A percentile compares a stretch with the other conserved stretches of the same genome.
Conservation (phyloP, 768 basidiomycete species). For the Kwoniella sp. region DNA sequence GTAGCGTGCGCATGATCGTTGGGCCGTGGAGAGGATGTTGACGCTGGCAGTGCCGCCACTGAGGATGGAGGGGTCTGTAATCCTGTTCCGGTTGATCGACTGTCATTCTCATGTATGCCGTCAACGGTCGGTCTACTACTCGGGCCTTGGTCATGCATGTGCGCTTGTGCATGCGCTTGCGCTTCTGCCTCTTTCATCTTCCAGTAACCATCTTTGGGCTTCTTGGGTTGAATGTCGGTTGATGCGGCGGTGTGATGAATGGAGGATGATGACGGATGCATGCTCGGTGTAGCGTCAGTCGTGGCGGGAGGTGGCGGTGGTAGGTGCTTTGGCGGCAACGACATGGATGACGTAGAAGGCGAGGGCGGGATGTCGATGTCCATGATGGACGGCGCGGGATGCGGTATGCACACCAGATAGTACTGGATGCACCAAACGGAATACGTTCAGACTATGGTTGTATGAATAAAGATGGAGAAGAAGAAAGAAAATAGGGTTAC, state of each 20-base stretch:
- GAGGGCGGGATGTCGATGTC: slow-evolving; percentile 11
- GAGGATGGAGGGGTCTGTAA: not conserved
- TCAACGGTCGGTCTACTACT: not conserved
- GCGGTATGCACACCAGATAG: too few species aligned
- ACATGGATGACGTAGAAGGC: not conserved
- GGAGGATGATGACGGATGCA: slow-evolving; percentile 1
- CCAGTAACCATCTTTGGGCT: slow-evolving; percentile 26
- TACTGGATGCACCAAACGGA: too few species aligned
- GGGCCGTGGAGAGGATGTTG: not conserved
- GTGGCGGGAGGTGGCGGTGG: slow-evolving; percentile 12
- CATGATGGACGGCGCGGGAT: slow-evolving; percentile 11
- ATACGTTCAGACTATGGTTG: not conserved
- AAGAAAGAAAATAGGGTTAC: not conserved
- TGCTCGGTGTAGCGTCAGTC: not conserved
- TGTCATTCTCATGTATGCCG: not conserved
- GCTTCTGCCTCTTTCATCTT: slow-evolving; percentile 20
- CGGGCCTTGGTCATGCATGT: not conserved
- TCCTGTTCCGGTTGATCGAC: slow-evolving; percentile 1
- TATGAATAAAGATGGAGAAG: not conserved
- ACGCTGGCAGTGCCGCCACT: slow-evolving; percentile 3
- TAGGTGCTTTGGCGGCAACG: not conserved
- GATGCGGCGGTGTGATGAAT: too few species aligned
- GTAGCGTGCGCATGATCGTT: not conserved
- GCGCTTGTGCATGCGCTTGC: not conserved
- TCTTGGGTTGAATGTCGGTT: slow-evolving; percentile 8